phyloP scores from a whole-genome alignment of 257 asterid species.

The Solanum infundibuliforme region DNA sequence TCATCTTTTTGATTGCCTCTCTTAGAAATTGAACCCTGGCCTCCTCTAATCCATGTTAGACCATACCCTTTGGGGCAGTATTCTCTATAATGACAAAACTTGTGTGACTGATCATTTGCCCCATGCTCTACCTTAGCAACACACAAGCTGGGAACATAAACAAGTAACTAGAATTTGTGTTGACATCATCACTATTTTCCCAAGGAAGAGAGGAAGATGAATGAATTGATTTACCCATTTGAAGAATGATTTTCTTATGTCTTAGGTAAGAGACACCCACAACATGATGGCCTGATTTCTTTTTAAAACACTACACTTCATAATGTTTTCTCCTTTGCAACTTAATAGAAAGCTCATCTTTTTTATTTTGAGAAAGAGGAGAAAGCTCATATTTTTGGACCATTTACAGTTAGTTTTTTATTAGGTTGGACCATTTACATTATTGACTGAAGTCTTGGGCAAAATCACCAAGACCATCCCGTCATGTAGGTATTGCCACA shows the following conservation, averaged over 20 bases:
- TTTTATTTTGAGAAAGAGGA: neutral
- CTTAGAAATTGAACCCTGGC: neutral
- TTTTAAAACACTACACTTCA: neutral
- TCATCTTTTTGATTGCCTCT: neutral
- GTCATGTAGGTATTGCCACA: neutral
- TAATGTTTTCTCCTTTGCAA: neutral
- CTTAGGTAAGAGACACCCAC: neutral
- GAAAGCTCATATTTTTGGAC: neutral
- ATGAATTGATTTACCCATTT: neutral
- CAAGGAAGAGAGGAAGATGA: neutral
- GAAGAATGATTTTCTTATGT: neutral
- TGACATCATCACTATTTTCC: neutral
- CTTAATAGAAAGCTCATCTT: neutral
- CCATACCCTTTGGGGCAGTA: neutral
- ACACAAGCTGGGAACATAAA: neutral
- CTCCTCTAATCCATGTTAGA: neutral
- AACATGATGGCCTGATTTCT: neutral
- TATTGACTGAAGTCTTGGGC: neutral
- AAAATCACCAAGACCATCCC: neutral
- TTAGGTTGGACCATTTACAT: neutral
- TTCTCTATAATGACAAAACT: neutral
- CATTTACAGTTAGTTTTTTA: neutral
- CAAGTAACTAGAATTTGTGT: neutral
- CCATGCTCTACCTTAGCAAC: neutral
- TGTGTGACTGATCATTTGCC: neutral